Evolutionary conservation across 1,284 basidiomycete species (phyloP), one percentile per base, ranked within the genome.

Genomic region (Rhizoctonia solani): DNA sequence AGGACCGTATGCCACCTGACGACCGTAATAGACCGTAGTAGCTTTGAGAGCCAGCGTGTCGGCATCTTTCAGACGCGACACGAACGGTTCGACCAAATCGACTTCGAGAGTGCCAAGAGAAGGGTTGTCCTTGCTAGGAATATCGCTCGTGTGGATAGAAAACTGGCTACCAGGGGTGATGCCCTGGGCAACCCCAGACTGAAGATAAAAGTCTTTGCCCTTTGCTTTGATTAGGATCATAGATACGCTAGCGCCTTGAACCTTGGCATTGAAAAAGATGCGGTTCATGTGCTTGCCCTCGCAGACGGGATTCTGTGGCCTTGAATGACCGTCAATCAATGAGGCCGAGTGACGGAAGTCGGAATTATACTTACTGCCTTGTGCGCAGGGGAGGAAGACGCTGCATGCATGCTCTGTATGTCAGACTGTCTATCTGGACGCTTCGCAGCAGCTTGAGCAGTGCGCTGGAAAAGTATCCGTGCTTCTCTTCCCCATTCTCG

Each of bases 201-300:
- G 25, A 11, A 54, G 52, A 27, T 30, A 30, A 11, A 27, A 8
- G 11, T 27, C 19, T 52, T 19, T 27, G 5, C 9, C 9, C 14
- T 29, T 27, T 19, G 29, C 4, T 25, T 27, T 19, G 23, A 52
- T 30, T 5, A 19, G 8, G 49, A 52, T 30, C 23, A 52, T 27
- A 8, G 23, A 30, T 5, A 19, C 4, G 29, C 23, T 27, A 29
- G 49, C 49, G 25, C 49, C 49, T 11, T 14, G 6, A 4, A 19
- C 13, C 25, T 52, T 52, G 11, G 49, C 49, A 27, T 52, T 52
- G 49, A 52, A 52, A 19, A 52, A 27, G 23, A 52, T 52, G 49
- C 49, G 49, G 23, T 29, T 13, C 9, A 30, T 29, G 29, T 52
- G 21, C 4, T 25, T 11, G 4, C 49, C 49, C 25, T 52, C 49